These are phyloP conservation scores for Calonectria honghensis DNA, from an alignment of 2,329 filamentous ascomycete genomes.

Conservation along the genomic window DNA sequence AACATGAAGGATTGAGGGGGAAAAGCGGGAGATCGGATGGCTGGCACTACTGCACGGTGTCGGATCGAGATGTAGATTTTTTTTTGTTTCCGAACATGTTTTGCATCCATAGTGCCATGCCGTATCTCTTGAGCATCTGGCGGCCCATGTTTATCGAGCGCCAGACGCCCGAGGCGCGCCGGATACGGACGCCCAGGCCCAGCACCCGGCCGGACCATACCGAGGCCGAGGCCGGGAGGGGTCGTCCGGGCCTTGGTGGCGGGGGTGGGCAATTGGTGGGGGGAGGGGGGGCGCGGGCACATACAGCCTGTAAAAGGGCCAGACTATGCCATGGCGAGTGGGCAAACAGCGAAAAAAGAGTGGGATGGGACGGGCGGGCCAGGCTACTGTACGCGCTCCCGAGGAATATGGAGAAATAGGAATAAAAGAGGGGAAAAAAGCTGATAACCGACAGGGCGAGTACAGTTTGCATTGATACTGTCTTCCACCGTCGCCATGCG, in stretches of 20 bases:
- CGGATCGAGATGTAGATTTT: not conserved
- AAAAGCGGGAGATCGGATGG: not conserved
- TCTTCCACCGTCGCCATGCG: conserved; percentile 11
- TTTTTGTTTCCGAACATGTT: conserved; percentile 17
- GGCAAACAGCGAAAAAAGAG: not conserved
- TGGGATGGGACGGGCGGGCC: conserved; percentile 19
- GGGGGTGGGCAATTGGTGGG: conserved; percentile 17
- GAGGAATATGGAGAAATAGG: not conserved
- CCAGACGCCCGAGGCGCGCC: conserved; percentile 33
- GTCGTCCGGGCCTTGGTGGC: conserved; percentile 12
- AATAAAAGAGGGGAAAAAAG: not conserved
- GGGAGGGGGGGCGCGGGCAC: not conserved
- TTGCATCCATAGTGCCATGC: conserved; percentile 7
- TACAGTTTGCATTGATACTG: conserved; percentile 35
- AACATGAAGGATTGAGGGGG: not conserved
- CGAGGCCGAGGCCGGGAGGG: conserved; percentile 35
- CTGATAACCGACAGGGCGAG: conserved; percentile 9
- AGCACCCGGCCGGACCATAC: conserved; percentile 36
- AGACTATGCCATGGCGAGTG: not conserved
- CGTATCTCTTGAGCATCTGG: not conserved
- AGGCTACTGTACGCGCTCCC: conserved; percentile 18
- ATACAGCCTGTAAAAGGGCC: not conserved
- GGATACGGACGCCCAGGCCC: conserved; percentile 38
- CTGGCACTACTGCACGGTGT: conserved; percentile 18
- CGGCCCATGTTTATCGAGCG: not conserved